These are phyloP conservation scores for Megacollybia marginata DNA, from an alignment of 768 basidiomycete genomes.

Conservation along the genomic window DNA sequence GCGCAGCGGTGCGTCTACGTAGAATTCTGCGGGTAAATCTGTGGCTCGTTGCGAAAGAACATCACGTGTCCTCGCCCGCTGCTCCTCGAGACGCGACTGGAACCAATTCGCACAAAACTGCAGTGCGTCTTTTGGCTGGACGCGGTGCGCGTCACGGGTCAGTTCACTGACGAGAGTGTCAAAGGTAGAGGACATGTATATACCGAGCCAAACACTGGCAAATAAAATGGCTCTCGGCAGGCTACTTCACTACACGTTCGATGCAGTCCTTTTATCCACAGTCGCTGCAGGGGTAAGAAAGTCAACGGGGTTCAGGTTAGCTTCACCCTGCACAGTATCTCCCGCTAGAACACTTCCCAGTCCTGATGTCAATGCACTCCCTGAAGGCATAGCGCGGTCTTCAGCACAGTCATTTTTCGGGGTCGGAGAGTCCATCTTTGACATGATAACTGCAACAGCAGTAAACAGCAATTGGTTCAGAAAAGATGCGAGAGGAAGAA, in stretches of 20 bases:
- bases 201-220: no score
- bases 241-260: slow-evolving; percentile 76
- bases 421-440: slow-evolving; percentile 85
- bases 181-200: slow-evolving; percentile 49
- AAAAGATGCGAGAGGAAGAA: slow-evolving; percentile 30
- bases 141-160: slow-evolving; percentile 77
- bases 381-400: slow-evolving; percentile 71
- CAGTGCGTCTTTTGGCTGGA: slow-evolving; percentile 83
- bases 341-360: slow-evolving; percentile 25
- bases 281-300: slow-evolving; percentile 87
- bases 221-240: slow-evolving; percentile 33
- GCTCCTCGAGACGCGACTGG: slow-evolving; percentile 79
- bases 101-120: slow-evolving; percentile 97
- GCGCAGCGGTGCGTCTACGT: slow-evolving; percentile 42
- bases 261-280: slow-evolving; percentile 81
- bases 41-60: slow-evolving; percentile 45
- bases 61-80: slow-evolving; percentile 68
- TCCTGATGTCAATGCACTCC: slow-evolving; percentile 57
- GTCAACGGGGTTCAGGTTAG: slow-evolving; percentile 86
- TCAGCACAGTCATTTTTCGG: slow-evolving; percentile 78
- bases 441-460: slow-evolving; percentile 72
- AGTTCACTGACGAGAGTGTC: slow-evolving; percentile 78
- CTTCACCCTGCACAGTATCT: slow-evolving; percentile 14
- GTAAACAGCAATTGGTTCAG: slow-evolving; percentile 84
- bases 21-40: slow-evolving; percentile 52